Conservation (phyloP, 352 stramenopile species). For the Globisporangium iwayamae region DNA sequence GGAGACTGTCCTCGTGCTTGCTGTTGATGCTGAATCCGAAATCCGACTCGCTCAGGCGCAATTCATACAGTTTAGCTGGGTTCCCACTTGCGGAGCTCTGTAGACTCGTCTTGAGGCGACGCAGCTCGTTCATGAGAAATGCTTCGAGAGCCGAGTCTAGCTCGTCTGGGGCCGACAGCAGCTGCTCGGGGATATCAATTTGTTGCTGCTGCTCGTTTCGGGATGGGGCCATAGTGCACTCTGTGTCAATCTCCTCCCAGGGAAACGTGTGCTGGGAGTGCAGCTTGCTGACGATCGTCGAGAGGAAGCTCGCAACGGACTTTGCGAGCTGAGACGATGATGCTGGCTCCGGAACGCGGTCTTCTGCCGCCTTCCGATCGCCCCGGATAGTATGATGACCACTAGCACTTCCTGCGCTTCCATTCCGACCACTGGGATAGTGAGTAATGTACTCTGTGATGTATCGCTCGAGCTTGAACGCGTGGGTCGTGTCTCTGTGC, state of each 20-base stretch:
- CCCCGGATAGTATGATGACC: not conserved
- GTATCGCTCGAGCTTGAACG: constrained; percentile 6
- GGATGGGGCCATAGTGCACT: not conserved
- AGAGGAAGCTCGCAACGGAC: constrained; percentile 11
- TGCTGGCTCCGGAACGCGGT: not conserved
- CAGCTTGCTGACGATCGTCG: constrained; percentile 6
- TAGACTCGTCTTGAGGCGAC: not conserved
- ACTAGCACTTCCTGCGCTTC: not conserved
- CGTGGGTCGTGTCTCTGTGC: not conserved
- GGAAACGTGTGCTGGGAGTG: constrained; percentile 1
- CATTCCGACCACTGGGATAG: too few species aligned
- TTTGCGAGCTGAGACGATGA: constrained; percentile 4
- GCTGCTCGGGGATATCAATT: not conserved
- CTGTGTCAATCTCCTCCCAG: constrained; percentile 5
- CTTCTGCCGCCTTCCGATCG: not conserved
- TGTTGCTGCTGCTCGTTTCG: not conserved
- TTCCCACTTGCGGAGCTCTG: not conserved
- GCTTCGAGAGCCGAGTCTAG: not conserved
- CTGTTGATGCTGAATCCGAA: not conserved
- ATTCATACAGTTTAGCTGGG: constrained; percentile 1
- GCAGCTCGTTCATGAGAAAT: not conserved
- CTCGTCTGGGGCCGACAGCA: not conserved
- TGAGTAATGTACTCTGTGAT: not conserved
- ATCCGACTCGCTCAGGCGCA: constrained; percentile 3
- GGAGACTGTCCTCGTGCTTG: not conserved